Base-by-base conservation (phyloP, 2,329 filamentous ascomycete species). In the Colletotrichum godetiae region DNA sequence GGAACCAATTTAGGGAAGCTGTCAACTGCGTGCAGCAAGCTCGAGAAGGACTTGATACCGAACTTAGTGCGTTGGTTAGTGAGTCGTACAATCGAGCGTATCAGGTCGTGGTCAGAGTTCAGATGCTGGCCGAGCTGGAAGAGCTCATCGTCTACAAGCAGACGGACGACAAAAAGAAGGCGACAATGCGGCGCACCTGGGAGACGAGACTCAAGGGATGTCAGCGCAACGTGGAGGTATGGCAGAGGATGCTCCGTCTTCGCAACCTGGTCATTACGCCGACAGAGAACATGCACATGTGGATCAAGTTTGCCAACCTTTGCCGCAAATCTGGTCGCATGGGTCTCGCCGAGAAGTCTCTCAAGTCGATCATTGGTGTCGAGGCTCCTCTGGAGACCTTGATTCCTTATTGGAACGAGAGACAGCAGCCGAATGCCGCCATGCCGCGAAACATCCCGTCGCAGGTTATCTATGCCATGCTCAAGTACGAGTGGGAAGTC, bases 101-200 rank as follows among this genome's bases (percentile, higher is more conserved):
- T 83, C 92, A 96, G 76, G 96, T 98, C n/a, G 95, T 99, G 73
- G 96, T 99, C 58, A 93, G 97, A 56, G 95, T 99, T 0, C 97
- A 99, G 83, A 99, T 99, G 97, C 91, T 99, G 78, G 97, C 97
- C 4, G 97, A 99, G 82, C 88, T 99, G 4, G 97, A 99, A 81
- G 97, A 99, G 81, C 95, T 99, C 77, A 98, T 99, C 78, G 91
- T 93, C 8, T 99, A 99, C 88, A 99, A 99, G 85, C 95, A 98
- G 80, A 94, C 94, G 74, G 95, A 98, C 77, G 91, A 91, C 11
- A 94, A 94, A 79, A 98, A 97, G 85, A 94, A 97, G 82, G 93
- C 93, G 33, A 95, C 94, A 1, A 95, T 99, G 92, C 92, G 96
- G 52, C 89, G 92, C 77, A 98, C 97, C 1, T 99, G 97, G 97